phyloP scores from a whole-genome alignment of 257 asterid species.

The Solanum medicagineum region DNA sequence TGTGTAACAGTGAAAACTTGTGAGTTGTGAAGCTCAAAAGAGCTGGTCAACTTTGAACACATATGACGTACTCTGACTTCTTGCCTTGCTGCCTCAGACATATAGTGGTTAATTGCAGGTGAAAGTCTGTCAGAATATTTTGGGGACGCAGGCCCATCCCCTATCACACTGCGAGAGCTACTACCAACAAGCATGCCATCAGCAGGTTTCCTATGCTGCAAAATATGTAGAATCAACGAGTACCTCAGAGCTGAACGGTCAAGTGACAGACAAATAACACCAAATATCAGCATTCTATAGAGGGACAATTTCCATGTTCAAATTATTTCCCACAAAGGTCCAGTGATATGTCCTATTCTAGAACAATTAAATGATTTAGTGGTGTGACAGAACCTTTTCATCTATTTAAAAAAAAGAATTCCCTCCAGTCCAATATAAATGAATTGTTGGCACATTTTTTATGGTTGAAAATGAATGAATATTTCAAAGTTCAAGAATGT shows the following conservation, averaged over 20 bases:
- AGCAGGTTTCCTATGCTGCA: slow-evolving; percentile 86
- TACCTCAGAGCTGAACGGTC: neutral
- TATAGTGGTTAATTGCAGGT: slow-evolving; percentile 90
- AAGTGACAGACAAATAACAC: neutral
- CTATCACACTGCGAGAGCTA: slow-evolving; percentile 81
- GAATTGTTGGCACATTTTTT: neutral
- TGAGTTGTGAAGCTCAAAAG: neutral
- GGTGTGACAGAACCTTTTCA: neutral
- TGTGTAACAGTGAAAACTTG: neutral
- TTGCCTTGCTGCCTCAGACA: slow-evolving; percentile 90
- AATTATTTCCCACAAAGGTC: neutral
- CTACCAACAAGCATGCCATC: slow-evolving; percentile 82
- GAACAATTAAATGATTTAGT: neutral
- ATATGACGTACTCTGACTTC: slow-evolving; percentile 82
- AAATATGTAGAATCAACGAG: slow-evolving; percentile 7
- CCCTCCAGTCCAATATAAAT: neutral
- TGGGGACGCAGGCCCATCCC: slow-evolving; percentile 72
- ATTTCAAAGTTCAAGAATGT: neutral
- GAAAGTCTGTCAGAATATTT: slow-evolving; percentile 94
- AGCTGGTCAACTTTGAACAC: neutral
- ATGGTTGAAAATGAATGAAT: neutral
- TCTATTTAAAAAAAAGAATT: neutral
- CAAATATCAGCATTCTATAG: neutral
- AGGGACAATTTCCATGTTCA: neutral
- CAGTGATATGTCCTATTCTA: neutral